These are phyloP conservation scores for Botryococcus braunii DNA, from an alignment of 163 green algal genomes.

Conservation along the genomic window DNA sequence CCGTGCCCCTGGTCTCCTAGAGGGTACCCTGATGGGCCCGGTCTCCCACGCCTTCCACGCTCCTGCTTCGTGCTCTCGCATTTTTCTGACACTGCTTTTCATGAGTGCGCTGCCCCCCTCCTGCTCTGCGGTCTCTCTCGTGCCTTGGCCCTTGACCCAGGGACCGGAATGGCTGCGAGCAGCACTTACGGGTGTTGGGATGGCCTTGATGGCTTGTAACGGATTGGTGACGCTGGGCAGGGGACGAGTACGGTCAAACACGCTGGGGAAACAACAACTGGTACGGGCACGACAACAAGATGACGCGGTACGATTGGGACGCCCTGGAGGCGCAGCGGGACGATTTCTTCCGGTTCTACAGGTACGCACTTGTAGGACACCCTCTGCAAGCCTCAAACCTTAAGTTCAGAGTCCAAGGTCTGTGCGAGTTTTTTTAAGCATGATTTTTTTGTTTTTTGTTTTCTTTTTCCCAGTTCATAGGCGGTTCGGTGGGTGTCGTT, in stretches of 20 bases:
- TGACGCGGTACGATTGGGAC: conserved; percentile 78
- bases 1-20: neutral
- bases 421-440: too few species aligned
- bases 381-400: too few species aligned
- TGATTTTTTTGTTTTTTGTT: neutral
- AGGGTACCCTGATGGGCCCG: neutral
- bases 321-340: conserved; percentile 26
- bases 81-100: neutral
- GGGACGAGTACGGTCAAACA: conserved; percentile 75
- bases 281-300: conserved; percentile 90
- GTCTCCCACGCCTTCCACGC: too few species aligned
- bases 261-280: conserved; percentile 98
- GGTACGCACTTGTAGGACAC: neutral
- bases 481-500: neutral
- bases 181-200: too few species aligned
- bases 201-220: too few species aligned
- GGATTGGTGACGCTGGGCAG: conserved; percentile 29
- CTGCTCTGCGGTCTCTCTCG: neutral
- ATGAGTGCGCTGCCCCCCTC: neutral
- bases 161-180: too few species aligned
- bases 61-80: too few species aligned
- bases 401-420: too few species aligned
- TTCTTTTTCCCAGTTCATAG: neutral
- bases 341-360: conserved; percentile 59
- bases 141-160: too few species aligned